These are phyloP conservation scores for Penicillium chermesinum DNA, from an alignment of 495 filamentous ascomycete species.

Conservation along the genomic window DNA sequence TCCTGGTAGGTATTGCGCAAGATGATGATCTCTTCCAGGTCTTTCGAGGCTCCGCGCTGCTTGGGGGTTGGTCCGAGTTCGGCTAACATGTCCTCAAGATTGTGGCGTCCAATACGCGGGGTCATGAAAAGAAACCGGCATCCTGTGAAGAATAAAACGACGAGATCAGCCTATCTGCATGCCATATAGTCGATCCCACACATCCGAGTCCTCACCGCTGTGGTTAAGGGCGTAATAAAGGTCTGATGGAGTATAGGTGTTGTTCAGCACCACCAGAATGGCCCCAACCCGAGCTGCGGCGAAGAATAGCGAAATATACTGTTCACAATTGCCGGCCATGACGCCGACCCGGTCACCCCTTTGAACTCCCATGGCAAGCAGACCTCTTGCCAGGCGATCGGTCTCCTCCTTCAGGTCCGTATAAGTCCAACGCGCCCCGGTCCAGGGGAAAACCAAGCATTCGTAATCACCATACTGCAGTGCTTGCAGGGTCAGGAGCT, in stretches of 20 bases:
- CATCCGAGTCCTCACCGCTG: slow-evolving; percentile 39
- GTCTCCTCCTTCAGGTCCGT: slow-evolving; percentile 56
- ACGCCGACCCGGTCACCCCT: slow-evolving; percentile 62
- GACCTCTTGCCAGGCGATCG: slow-evolving; percentile 52
- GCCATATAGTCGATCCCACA: not conserved
- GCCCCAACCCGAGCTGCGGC: slow-evolving; percentile 61
- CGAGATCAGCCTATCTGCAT: not conserved
- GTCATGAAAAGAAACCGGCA: slow-evolving; percentile 63
- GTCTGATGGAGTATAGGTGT: slow-evolving; percentile 64
- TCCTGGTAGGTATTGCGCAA: slow-evolving; percentile 45
- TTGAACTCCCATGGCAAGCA: slow-evolving; percentile 55
- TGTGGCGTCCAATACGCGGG: slow-evolving; percentile 52
- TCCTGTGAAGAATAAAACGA: slow-evolving; percentile 33
- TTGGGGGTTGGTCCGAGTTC: slow-evolving; percentile 42
- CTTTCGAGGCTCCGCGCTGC: slow-evolving; percentile 22
- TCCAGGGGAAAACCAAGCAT: slow-evolving; percentile 62
- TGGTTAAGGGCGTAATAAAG: slow-evolving; percentile 59
- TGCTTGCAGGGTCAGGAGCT: slow-evolving; percentile 57
- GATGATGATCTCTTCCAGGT: slow-evolving; percentile 48
- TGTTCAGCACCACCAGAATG: slow-evolving; percentile 64
- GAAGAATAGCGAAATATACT: slow-evolving; percentile 66
- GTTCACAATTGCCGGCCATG: slow-evolving; percentile 68
- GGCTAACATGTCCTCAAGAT: slow-evolving; percentile 49
- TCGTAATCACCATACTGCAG: slow-evolving; percentile 55
- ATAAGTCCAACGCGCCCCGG: slow-evolving; percentile 62